Percentiles rank a stretch among this genome's conserved stretches.
phyloP scores from a whole-genome alignment of 1,284 basidiomycete species.

The Apiotrichum laibachii region DNA sequence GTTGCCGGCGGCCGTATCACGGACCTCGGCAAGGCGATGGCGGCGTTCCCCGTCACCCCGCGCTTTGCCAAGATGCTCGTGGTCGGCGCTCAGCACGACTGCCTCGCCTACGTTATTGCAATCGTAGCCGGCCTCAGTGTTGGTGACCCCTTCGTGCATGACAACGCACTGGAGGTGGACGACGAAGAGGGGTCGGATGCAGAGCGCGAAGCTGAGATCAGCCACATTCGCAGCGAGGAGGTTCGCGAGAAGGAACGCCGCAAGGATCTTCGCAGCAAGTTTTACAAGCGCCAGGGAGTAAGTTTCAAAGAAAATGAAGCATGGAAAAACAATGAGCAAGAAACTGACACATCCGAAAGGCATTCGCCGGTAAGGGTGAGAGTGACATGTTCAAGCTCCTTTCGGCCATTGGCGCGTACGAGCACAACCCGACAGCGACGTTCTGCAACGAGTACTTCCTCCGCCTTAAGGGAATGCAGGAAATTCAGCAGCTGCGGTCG shows the following conservation, averaged over 20 bases:
- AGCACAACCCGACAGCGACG: conserved; percentile 72
- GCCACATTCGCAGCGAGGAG: conserved; percentile 61
- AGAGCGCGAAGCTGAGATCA: conserved; percentile 54
- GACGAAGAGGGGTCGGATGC: conserved; percentile 51
- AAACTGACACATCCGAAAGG: conserved; percentile 11
- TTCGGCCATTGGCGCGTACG: conserved; percentile 93
- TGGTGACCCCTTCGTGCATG: conserved; percentile 92
- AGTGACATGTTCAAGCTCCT: conserved; percentile 88
- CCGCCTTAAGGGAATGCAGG: conserved; percentile 95
- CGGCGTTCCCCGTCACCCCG: conserved; percentile 87
- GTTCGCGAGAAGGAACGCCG: conserved; percentile 66
- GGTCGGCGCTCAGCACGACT: conserved; percentile 84
- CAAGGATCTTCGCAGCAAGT: conserved; percentile 65
- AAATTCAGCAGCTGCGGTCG: conserved; percentile 93
- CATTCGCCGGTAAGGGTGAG: conserved; percentile 62
- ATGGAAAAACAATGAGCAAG: background rate
- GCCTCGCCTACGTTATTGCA: conserved; percentile 85
- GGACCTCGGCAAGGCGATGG: conserved; percentile 84
- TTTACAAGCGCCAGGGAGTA: conserved; percentile 76
- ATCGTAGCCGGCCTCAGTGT: conserved; percentile 90
- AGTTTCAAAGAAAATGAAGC: conserved; percentile 20
- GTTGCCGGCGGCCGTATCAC: conserved; percentile 68
- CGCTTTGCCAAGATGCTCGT: conserved; percentile 93
- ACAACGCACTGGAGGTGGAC: conserved; percentile 61
- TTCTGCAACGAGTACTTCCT: conserved; percentile 92